A percentile compares a stretch with the other conserved stretches of the same genome.
phyloP scores from a whole-genome alignment of 495 filamentous ascomycete species.

The Cercophora sp. region DNA sequence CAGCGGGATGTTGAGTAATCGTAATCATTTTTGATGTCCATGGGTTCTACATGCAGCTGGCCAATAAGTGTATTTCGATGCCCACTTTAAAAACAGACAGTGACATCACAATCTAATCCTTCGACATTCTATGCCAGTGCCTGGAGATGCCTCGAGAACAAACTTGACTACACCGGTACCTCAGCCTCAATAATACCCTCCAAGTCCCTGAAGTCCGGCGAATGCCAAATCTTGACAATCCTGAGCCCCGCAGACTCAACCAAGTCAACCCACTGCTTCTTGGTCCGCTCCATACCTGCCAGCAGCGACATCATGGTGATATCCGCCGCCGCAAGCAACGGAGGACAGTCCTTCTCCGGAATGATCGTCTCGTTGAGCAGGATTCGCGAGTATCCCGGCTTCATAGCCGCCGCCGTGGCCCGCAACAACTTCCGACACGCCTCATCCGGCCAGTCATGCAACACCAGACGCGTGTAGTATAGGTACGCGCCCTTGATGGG shows the following conservation, averaged over 20 bases:
- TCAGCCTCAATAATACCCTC: conserved; percentile 46
- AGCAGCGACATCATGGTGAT: conserved; percentile 33
- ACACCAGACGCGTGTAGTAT: conserved; percentile 19
- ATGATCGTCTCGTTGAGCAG: conserved; percentile 30
- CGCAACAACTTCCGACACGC: conserved; percentile 35
- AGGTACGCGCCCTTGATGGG: neutral
- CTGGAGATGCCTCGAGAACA: too few relatives aligned
- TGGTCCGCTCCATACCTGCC: conserved; percentile 29
- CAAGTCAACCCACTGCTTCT: conserved; percentile 28
- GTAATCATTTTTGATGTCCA: too few relatives aligned
- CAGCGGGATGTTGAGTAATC: too few relatives aligned
- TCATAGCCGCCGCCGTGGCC: conserved; percentile 38
- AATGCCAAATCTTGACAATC: conserved; percentile 37
- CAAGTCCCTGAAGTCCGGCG: conserved; percentile 25
- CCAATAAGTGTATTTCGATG: too few relatives aligned
- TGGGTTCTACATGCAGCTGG: too few relatives aligned
- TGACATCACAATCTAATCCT: too few relatives aligned
- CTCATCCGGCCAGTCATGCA: conserved; percentile 50
- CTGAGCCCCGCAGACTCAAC: conserved; percentile 37
- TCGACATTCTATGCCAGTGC: too few relatives aligned
- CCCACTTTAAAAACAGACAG: too few relatives aligned
- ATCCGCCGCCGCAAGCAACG: conserved; percentile 30
- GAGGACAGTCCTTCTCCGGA: conserved; percentile 24
- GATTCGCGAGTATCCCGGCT: conserved; percentile 52
- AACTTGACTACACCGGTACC: neutral